A percentile compares a stretch with the other conserved stretches of the same genome.
phyloP scores from a whole-genome alignment of 768 basidiomycete genomes.

The Leccinum rimulosum region DNA sequence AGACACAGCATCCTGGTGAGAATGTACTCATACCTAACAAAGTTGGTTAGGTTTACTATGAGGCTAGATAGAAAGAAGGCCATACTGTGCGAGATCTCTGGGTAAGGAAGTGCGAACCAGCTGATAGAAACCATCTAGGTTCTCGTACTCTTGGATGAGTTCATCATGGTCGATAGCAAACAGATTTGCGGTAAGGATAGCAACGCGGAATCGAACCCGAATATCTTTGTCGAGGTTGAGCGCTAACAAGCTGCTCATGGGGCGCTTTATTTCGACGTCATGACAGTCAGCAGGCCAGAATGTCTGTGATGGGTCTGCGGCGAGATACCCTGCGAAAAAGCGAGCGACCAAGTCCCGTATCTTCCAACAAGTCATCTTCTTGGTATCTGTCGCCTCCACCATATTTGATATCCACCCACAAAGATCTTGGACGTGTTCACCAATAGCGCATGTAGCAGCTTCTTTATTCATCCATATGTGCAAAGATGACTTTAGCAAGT shows the following conservation, averaged over 20 bases:
- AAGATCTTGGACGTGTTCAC: slow-evolving; percentile 46
- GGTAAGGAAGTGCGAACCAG: slow-evolving; percentile 46
- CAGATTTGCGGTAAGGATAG: slow-evolving; percentile 54
- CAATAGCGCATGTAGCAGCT: slow-evolving; percentile 34
- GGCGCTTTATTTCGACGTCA: slow-evolving; percentile 33
- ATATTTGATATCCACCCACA: slow-evolving; percentile 52
- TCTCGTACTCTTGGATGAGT: slow-evolving; percentile 30
- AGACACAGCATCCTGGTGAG: slow-evolving; percentile 68
- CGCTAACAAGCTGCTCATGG: slow-evolving; percentile 47
- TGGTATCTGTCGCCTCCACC: slow-evolving; percentile 35
- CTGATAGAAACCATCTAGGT: slow-evolving; percentile 40
- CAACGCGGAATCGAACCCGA: slow-evolving; percentile 78
- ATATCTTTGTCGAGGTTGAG: slow-evolving; percentile 72
- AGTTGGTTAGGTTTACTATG: slow-evolving; percentile 14
- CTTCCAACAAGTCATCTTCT: slow-evolving; percentile 55
- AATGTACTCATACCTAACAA: slow-evolving; percentile 67
- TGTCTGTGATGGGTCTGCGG: slow-evolving; percentile 49
- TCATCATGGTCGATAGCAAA: slow-evolving; percentile 42
- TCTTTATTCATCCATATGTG: slow-evolving; percentile 51
- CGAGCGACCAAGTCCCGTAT: slow-evolving; percentile 60
- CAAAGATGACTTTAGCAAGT: slow-evolving; percentile 63
- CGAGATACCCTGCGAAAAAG: slow-evolving; percentile 67
- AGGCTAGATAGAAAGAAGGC: slow-evolving; percentile 1
- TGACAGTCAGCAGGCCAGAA: slow-evolving; percentile 42
- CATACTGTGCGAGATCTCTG: slow-evolving; percentile 50